Base-by-base conservation (phyloP, 2,329 filamentous ascomycete species). In the Rhinocladiella similis region DNA sequence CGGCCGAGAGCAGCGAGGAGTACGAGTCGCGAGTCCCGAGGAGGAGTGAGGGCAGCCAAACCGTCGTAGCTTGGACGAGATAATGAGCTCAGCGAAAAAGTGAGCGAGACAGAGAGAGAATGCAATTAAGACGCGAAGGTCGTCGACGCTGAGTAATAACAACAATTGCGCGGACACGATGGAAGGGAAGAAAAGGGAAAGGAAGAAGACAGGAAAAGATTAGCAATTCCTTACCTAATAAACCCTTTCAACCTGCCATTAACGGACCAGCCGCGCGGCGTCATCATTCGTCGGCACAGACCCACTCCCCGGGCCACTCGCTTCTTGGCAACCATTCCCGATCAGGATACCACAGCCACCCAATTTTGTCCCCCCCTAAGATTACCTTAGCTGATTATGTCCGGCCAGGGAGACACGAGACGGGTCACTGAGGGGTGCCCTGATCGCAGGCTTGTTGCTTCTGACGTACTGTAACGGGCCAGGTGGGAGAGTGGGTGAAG, bases 171-270 rank as follows among this genome's bases (percentile, higher is more conserved):
- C 19, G 39, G n/a, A 39, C 29, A 42, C 33, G 29, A 53, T 18
- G 50, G 33, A 43, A 48, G 27, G 18, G 48, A 29, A 29, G 35
- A 48, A 38, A 35, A 53, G 36, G 16, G 50, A 42, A 38, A 53
- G 43, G 42, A 43, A 52, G 53, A 45, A 47, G 47, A 25, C 46
- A 49, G 29, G 47, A 49, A 41, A 27, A 46, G 59, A 61, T 61
- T 61, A 61, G 59, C 49, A 61, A 61, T 61, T 59, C 50, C 59
- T 61, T 61, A 61, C 56, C 51, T 61, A 61, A 61, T 51, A 22
- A 50, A 22, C 7, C 35, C 18, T 10, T 33, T 33, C 7, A 25
- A 33, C 27, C 36, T 49, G 52, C 52, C 50, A 20, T 14, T 6
- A 19, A 16, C 6, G 25, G 38, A 43, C 20, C 20, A 19, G 12